phyloP scores from a whole-genome alignment of 148 eudicot species.

The Chenopodium berlandieri region DNA sequence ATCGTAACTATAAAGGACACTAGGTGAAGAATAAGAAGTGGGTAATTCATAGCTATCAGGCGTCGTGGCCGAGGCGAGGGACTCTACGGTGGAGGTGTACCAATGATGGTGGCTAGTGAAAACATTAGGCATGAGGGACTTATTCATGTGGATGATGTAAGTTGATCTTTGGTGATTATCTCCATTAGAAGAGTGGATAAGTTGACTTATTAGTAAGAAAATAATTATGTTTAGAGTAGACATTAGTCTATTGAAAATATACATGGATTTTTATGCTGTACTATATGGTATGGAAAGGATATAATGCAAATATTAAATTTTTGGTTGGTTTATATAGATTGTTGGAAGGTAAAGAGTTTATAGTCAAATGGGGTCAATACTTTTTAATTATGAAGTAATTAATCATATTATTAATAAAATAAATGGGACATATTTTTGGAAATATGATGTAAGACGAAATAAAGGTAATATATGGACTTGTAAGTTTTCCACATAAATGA shows the following conservation, averaged over 20 bases:
- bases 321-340: slow-evolving; percentile 24
- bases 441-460: slow-evolving; percentile 12
- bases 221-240: slow-evolving; percentile 14
- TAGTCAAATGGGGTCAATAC: slow-evolving; percentile 1
- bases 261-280: slow-evolving; percentile 8
- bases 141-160: slow-evolving; percentile 78
- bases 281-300: not conserved
- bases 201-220: slow-evolving; percentile 15
- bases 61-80: slow-evolving; percentile 20
- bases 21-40: slow-evolving; percentile 27
- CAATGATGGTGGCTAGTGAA: slow-evolving; percentile 58
- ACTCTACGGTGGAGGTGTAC: slow-evolving; percentile 57
- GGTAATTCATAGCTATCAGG: slow-evolving; percentile 5
- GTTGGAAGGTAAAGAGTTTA: not conserved
- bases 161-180: slow-evolving; percentile 34
- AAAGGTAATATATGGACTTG: not conserved
- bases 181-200: slow-evolving; percentile 17
- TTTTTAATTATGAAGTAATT: not conserved
- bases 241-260: slow-evolving; percentile 11
- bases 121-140: slow-evolving; percentile 64
- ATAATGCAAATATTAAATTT: slow-evolving; percentile 1
- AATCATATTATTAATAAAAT: not conserved
- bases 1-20: slow-evolving; percentile 45
- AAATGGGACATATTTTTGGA: slow-evolving; percentile 8
- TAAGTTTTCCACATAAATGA: slow-evolving; percentile 18